These are phyloP conservation scores for Lignosus rhinocerotis DNA, from an alignment of 1,284 basidiomycete genomes.

Conservation along the genomic window DNA sequence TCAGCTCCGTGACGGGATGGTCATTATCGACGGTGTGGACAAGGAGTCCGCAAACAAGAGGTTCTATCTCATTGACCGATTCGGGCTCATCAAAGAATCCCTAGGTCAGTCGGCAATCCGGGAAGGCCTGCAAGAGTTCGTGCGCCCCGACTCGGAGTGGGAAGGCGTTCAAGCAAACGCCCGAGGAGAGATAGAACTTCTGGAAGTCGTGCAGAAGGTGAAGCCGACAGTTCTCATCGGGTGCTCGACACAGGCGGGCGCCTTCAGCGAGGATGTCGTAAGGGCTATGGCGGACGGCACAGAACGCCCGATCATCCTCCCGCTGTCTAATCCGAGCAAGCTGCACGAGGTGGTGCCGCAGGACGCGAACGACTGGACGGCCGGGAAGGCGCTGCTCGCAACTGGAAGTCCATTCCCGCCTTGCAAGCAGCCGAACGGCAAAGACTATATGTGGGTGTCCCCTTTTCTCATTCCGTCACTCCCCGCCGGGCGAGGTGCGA, in stretches of 20 bases:
- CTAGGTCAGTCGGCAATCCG: slow-evolving; percentile 51
- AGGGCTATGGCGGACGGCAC: slow-evolving; percentile 67
- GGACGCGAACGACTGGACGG: slow-evolving; percentile 75
- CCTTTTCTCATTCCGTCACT: not conserved
- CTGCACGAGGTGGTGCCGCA: slow-evolving; percentile 77
- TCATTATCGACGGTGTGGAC: slow-evolving; percentile 57
- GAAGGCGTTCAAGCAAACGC: slow-evolving; percentile 34
- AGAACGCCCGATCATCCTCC: slow-evolving; percentile 79
- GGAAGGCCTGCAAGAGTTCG: slow-evolving; percentile 55
- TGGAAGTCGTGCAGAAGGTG: slow-evolving; percentile 70
- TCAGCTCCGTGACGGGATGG: slow-evolving; percentile 77
- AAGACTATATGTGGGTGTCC: slow-evolving; percentile 60
- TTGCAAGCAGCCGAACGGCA: slow-evolving; percentile 66
- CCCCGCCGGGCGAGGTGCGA: not conserved
- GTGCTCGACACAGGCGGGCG: slow-evolving; percentile 76
- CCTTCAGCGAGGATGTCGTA: slow-evolving; percentile 80
- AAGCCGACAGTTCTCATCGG: slow-evolving; percentile 80
- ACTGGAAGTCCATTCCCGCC: slow-evolving; percentile 84
- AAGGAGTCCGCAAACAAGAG: slow-evolving; percentile 57
- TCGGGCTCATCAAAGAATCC: slow-evolving; percentile 55
- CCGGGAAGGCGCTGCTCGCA: slow-evolving; percentile 74
- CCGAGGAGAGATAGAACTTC: slow-evolving; percentile 48
- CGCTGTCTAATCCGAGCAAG: slow-evolving; percentile 79
- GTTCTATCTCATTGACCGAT: slow-evolving; percentile 71
- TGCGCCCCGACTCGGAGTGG: slow-evolving; percentile 57